Evolutionary conservation across 768 basidiomycete species (phyloP).

Genomic region (Coprinopsis sp.): DNA sequence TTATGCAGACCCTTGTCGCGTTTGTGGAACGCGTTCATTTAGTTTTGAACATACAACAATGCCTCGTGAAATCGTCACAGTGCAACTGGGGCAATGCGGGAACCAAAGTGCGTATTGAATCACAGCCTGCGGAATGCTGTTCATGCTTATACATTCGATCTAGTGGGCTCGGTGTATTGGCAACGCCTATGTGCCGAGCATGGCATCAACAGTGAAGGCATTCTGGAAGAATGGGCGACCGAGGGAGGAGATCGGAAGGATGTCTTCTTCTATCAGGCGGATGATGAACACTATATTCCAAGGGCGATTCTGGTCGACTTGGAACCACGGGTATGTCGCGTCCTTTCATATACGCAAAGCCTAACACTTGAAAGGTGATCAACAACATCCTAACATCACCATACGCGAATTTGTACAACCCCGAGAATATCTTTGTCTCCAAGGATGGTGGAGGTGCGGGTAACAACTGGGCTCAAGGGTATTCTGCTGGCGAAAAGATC

Average conservation of each 20-base stretch:
- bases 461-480: constrained; percentile 98
- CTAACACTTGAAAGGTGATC: constrained; percentile 65
- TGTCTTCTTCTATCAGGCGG: constrained; percentile 99
- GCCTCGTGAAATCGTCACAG: constrained; percentile 82
- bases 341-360: neutral
- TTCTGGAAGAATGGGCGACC: constrained; percentile 94
- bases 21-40: constrained; percentile 8
- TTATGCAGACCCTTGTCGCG: neutral
- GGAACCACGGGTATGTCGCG: constrained; percentile 78
- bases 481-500: constrained; percentile 80
- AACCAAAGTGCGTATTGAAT: constrained; percentile 68
- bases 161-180: constrained; percentile 98
- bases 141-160: neutral
- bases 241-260: constrained; percentile 97
- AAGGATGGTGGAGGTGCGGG: constrained; percentile 99
- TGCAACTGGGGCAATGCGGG: constrained; percentile 88
- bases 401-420: constrained; percentile 91
- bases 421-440: constrained; percentile 94
- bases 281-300: constrained; percentile 98
- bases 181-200: constrained; percentile 97
- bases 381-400: constrained; percentile 89
- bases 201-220: constrained; percentile 93
- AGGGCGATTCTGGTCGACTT: constrained; percentile 94
- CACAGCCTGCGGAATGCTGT: neutral
- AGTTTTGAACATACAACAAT: constrained; percentile 27